Evolutionary conservation across 805 yeast genomes (phyloP).

Genomic region (Priceomyces medius): DNA sequence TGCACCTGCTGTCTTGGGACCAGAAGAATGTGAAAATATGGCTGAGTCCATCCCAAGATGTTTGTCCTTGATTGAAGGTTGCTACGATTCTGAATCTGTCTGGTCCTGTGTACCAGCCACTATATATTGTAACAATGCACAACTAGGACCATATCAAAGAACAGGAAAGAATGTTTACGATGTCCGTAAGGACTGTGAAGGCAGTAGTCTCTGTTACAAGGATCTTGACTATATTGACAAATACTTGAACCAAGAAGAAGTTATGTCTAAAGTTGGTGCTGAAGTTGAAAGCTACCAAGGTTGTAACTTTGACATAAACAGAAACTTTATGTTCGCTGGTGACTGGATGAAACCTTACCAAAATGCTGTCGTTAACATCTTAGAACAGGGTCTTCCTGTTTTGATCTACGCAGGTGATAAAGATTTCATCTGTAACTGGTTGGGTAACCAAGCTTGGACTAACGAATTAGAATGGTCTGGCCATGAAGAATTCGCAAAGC

Average conservation of each 20-base stretch:
- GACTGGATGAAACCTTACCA: conserved; percentile 88
- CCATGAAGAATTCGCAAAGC: conserved; percentile 44
- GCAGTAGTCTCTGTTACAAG: conserved; percentile 69
- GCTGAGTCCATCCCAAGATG: conserved; percentile 67
- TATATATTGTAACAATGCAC: conserved; percentile 81
- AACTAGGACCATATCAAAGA: conserved; percentile 75
- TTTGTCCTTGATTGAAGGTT: conserved; percentile 66
- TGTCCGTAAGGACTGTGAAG: conserved; percentile 76
- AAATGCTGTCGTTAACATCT: conserved; percentile 56
- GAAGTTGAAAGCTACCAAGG: conserved; percentile 77
- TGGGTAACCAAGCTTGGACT: conserved; percentile 86
- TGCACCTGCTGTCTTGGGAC: conserved; percentile 66
- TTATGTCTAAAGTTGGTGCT: conserved; percentile 82
- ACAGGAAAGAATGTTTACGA: conserved; percentile 94
- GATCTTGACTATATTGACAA: conserved; percentile 71
- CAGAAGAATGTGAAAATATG: conserved; percentile 71
- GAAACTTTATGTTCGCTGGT: conserved; percentile 80
- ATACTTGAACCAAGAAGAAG: conserved; percentile 74
- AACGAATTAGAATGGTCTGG: conserved; percentile 66
- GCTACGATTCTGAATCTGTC: conserved; percentile 72
- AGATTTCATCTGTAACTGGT: conserved; percentile 91
- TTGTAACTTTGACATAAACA: conserved; percentile 76
- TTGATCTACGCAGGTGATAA: conserved; percentile 93
- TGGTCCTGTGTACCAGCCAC: conserved; percentile 91
- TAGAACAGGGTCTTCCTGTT: conserved; percentile 72